A percentile compares a stretch with the other conserved stretches of the same genome.
Evolutionary conservation across 2,329 filamentous ascomycete species (phyloP).

Genomic region (Alternaria alternata): DNA sequence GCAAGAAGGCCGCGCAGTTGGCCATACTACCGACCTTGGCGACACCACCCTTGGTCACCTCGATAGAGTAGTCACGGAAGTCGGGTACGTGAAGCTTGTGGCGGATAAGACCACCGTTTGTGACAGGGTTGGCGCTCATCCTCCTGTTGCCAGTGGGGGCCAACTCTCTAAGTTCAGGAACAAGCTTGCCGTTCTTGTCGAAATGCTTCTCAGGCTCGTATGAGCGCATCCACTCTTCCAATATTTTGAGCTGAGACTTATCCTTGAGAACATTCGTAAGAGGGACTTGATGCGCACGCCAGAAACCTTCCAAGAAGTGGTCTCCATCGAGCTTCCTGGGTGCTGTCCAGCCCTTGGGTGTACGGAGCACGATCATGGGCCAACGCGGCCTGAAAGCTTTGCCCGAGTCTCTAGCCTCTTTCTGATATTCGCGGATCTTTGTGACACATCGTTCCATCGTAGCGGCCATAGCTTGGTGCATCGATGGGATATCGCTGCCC

Average conservation of each 20-base stretch:
- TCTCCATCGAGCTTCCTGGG: constrained; percentile 72
- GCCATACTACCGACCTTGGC: constrained; percentile 70
- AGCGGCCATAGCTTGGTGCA: constrained; percentile 84
- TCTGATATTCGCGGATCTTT: constrained; percentile 74
- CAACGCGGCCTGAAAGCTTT: constrained; percentile 75
- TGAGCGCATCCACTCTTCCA: constrained; percentile 79
- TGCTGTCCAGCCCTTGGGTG: constrained; percentile 81
- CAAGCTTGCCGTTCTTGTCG: constrained; percentile 68
- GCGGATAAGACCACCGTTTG: constrained; percentile 73
- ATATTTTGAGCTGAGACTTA: constrained; percentile 68
- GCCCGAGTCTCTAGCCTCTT: constrained; percentile 73
- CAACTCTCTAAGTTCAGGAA: constrained; percentile 68
- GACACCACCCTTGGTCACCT: constrained; percentile 68
- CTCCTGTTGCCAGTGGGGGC: constrained; percentile 71
- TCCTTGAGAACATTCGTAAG: constrained; percentile 74
- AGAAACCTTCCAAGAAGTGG: constrained; percentile 78
- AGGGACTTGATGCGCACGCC: constrained; percentile 80
- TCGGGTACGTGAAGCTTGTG: constrained; percentile 74
- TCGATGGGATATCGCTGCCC: constrained; percentile 74
- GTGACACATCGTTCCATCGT: constrained; percentile 76
- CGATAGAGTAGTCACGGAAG: constrained; percentile 72
- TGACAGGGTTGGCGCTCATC: constrained; percentile 80
- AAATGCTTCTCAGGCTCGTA: constrained; percentile 79
- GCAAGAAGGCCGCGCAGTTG: constrained; percentile 72
- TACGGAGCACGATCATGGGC: constrained; percentile 82